These are phyloP conservation scores for Akanthomyces uredinophilus DNA, from an alignment of 2,329 filamentous ascomycete species.

Conservation along the genomic window DNA sequence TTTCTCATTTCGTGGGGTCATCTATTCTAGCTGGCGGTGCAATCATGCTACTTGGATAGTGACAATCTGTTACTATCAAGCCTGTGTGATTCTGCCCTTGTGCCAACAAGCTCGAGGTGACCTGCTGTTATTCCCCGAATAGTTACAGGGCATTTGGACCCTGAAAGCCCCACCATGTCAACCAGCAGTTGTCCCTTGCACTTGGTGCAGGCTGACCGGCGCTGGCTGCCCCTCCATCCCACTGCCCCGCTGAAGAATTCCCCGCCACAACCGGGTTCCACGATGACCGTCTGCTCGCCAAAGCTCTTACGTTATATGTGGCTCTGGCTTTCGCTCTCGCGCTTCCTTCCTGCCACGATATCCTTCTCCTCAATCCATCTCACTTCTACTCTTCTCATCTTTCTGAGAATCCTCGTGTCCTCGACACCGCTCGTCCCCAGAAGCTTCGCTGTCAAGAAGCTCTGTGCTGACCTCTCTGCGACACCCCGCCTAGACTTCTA, in stretches of 20 bases:
- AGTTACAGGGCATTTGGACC: not conserved
- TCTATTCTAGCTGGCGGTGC: not conserved
- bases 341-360: not conserved
- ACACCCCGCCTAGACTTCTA: not conserved
- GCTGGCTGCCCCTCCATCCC: constrained; percentile 5
- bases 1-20: not conserved
- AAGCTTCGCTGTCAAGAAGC: constrained; percentile 4
- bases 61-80: not conserved
- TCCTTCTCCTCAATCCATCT: not conserved
- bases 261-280: not conserved
- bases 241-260: not conserved
- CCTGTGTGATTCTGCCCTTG: no score
- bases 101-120: no score
- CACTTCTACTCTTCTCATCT: not conserved
- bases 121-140: no score
- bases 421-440: not conserved
- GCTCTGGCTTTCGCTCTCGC: not conserved
- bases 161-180: not conserved
- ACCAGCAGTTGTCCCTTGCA: not conserved
- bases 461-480: constrained; percentile 4
- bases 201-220: not conserved
- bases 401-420: not conserved
- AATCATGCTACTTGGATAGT: not conserved
- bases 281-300: not conserved
- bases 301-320: constrained; percentile 11